A percentile compares a stretch with the other conserved stretches of the same genome.
These are phyloP conservation scores for Kurtzmaniella fragi DNA, from an alignment of 805 yeast genomes.

Conservation along the genomic window DNA sequence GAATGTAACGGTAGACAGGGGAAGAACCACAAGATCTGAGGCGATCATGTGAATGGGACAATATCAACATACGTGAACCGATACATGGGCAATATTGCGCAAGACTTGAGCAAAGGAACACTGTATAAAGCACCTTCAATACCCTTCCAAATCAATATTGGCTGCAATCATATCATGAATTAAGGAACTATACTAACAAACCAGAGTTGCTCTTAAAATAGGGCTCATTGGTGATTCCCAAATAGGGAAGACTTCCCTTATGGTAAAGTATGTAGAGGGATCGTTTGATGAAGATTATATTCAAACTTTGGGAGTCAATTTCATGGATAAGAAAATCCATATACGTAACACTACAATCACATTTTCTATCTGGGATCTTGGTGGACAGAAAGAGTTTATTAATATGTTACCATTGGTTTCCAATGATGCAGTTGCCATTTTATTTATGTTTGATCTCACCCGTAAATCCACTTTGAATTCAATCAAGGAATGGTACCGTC, in stretches of 20 bases:
- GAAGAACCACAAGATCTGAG: too few species aligned
- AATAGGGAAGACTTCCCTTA: constrained; percentile 90
- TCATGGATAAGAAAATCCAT: constrained; percentile 83
- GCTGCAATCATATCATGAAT: background rate
- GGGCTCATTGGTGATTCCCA: constrained; percentile 95
- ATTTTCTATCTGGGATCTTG: constrained; percentile 92
- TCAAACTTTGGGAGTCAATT: constrained; percentile 92
- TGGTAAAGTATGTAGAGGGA: constrained; percentile 97
- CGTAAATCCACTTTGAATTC: constrained; percentile 80
- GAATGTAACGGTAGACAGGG: too few species aligned
- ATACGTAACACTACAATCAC: constrained; percentile 84
- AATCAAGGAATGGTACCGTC: constrained; percentile 93
- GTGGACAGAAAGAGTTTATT: constrained; percentile 92
- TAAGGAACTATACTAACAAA: constrained; percentile 16
- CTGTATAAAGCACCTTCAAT: too few species aligned
- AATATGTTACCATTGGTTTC: constrained; percentile 94
- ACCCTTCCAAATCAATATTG: too few species aligned
- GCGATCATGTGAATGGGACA: too few species aligned
- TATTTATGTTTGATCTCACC: constrained; percentile 85
- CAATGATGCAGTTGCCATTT: constrained; percentile 84
- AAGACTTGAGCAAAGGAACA: too few species aligned
- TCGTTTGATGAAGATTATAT: constrained; percentile 87
- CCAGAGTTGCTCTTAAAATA: constrained; percentile 67
- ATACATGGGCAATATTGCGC: too few species aligned
- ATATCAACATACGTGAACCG: too few species aligned